Conservation (phyloP, 371 early-diverging fungal genomes). For the Circinella minor region DNA sequence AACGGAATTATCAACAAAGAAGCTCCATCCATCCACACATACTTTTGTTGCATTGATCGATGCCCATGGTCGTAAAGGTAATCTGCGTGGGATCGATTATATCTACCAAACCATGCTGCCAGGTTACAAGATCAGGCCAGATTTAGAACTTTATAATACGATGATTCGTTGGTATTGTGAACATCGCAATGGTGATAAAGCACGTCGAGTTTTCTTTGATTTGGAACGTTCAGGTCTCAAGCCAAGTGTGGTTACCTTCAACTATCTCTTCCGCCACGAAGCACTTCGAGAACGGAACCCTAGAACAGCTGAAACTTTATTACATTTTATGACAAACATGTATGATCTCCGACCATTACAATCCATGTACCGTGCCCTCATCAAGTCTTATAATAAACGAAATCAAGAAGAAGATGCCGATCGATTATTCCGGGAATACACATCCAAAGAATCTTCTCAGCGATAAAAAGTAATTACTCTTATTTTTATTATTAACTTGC, state of each 20-base stretch:
- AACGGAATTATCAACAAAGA: neutral
- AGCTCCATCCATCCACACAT: slow-evolving; percentile 27
- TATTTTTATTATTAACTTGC: neutral
- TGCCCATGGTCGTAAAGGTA: slow-evolving; percentile 44
- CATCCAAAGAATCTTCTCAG: slow-evolving; percentile 9
- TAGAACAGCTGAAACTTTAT: slow-evolving; percentile 37
- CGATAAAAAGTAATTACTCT: neutral
- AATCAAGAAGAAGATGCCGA: slow-evolving; percentile 42
- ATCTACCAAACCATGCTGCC: slow-evolving; percentile 49
- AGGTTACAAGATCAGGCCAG: slow-evolving; percentile 26
- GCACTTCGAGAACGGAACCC: slow-evolving; percentile 41
- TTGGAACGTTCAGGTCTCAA: slow-evolving; percentile 41
- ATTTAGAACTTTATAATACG: slow-evolving; percentile 33
- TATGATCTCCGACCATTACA: slow-evolving; percentile 38
- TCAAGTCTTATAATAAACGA: slow-evolving; percentile 40
- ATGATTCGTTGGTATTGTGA: slow-evolving; percentile 49
- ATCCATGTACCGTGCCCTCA: slow-evolving; percentile 47
- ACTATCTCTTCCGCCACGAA: slow-evolving; percentile 46
- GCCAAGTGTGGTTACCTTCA: slow-evolving; percentile 45
- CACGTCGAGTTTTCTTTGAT: slow-evolving; percentile 38
- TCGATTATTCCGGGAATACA: slow-evolving; percentile 27
- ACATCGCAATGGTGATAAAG: slow-evolving; percentile 33
- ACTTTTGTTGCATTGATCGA: slow-evolving; percentile 46
- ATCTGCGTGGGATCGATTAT: slow-evolving; percentile 29
- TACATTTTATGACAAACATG: slow-evolving; percentile 42